Evolutionary conservation across 2,329 filamentous ascomycete genomes (phyloP).

Genomic region (Rhynchosporium agropyri): DNA sequence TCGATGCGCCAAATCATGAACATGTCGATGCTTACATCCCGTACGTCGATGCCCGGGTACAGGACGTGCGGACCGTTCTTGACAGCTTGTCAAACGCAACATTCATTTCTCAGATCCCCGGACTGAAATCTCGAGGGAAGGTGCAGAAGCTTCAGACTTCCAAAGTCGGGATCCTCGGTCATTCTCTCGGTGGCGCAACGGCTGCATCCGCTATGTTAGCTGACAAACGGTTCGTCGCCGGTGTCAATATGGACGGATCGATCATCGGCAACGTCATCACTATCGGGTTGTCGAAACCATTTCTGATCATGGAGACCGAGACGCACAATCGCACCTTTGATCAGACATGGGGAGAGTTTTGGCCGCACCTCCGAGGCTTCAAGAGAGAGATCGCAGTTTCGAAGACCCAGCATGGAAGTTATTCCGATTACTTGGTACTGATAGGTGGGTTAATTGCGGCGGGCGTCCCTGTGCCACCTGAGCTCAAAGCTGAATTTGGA

Average conservation of each 20-base stretch:
- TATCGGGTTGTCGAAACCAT: slow-evolving; percentile 38
- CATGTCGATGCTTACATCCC: slow-evolving; percentile 15
- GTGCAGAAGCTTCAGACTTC: slow-evolving; percentile 7
- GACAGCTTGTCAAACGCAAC: slow-evolving; percentile 22
- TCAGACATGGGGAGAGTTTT: slow-evolving; percentile 27
- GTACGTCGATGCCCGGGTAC: slow-evolving; percentile 23
- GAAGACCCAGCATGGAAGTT: slow-evolving; percentile 28
- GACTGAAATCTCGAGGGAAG: slow-evolving; percentile 2
- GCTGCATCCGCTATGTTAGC: slow-evolving; percentile 40
- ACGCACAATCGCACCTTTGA: slow-evolving; percentile 36
- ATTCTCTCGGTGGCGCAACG: slow-evolving; percentile 41
- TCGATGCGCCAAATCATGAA: background rate
- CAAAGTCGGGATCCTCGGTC: slow-evolving; percentile 28
- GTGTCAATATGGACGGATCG: slow-evolving; percentile 45
- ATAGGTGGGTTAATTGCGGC: slow-evolving; percentile 22
- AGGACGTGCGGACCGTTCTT: slow-evolving; percentile 29
- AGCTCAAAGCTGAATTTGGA: slow-evolving; percentile 24
- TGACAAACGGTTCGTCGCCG: slow-evolving; percentile 41
- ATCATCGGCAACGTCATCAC: slow-evolving; percentile 38
- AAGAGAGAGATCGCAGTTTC: slow-evolving; percentile 31
- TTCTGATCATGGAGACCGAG: slow-evolving; percentile 40
- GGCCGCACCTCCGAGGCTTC: slow-evolving; percentile 28
- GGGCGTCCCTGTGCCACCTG: slow-evolving; percentile 9
- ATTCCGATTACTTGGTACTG: slow-evolving; percentile 29
- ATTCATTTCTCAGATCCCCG: slow-evolving; percentile 20